A percentile compares a stretch with the other conserved stretches of the same genome.
phyloP scores from a whole-genome alignment of 257 asterid species.

The Vinca minor region DNA sequence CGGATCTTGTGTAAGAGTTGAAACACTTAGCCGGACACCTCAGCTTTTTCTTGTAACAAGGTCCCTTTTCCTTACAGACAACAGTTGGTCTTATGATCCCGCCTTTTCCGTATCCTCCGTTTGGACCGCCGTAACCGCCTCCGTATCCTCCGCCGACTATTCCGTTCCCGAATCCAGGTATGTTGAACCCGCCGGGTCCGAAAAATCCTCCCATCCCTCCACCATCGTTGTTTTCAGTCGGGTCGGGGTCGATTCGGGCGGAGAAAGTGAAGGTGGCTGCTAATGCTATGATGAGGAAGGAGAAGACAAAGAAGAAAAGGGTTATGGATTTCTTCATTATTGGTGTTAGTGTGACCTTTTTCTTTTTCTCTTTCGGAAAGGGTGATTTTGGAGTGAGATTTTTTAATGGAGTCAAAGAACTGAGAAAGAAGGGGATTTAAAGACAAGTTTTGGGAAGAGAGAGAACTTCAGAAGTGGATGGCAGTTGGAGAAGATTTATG shows the following conservation, averaged over 20 bases:
- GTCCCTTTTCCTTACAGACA: conserved; percentile 58
- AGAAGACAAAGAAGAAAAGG: conserved; percentile 18
- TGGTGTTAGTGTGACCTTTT: too few relatives aligned
- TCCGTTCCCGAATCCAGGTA: conserved; percentile 56
- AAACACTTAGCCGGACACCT: conserved; percentile 82
- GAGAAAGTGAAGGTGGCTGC: conserved; percentile 29
- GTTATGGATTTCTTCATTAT: conserved; percentile 38
- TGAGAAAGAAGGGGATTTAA: conserved; percentile 1
- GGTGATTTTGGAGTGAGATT: background rate
- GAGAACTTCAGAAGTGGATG: conserved; percentile 30
- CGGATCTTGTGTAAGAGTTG: conserved; percentile 56
- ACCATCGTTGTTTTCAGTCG: background rate
- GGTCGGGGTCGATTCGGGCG: conserved; percentile 22
- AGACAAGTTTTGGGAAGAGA: conserved; percentile 9
- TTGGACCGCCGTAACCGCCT: conserved; percentile 62
- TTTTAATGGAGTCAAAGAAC: background rate
- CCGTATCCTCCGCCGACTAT: conserved; percentile 51
- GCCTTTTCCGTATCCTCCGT: conserved; percentile 46
- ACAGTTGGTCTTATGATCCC: conserved; percentile 38
- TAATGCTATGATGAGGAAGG: conserved; percentile 17
- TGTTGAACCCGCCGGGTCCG: conserved; percentile 51
- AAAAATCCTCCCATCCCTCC: conserved; percentile 31
- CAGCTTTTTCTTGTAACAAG: conserved; percentile 65
- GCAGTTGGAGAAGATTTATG: conserved; percentile 33
- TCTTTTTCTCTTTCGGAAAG: background rate